These are phyloP conservation scores for Mycena chlorophos DNA, from an alignment of 768 basidiomycete genomes.

Conservation along the genomic window DNA sequence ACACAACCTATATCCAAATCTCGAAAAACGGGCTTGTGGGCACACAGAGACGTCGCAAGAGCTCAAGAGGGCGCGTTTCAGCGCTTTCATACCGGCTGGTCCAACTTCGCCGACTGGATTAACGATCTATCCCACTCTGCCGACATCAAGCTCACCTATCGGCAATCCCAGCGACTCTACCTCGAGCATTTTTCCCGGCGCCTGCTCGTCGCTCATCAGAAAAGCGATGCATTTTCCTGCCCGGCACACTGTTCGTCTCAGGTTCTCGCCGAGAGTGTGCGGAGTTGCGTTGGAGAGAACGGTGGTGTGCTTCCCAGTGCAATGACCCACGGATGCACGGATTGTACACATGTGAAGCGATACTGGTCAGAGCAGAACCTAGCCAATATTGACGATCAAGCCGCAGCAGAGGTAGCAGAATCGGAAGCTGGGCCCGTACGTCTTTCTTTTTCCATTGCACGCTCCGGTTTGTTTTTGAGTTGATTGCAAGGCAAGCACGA, in stretches of 20 bases:
- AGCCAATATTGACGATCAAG: constrained; percentile 1
- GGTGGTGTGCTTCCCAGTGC: constrained; percentile 10
- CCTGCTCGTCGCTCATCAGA: constrained; percentile 14
- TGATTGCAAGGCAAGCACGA: neutral
- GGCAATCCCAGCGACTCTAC: constrained; percentile 22
- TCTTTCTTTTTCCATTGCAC: neutral
- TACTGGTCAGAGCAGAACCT: constrained; percentile 6
- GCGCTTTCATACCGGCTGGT: constrained; percentile 22
- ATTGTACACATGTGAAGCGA: constrained; percentile 23
- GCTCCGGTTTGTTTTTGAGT: neutral
- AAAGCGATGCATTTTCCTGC: constrained; percentile 5
- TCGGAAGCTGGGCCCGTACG: neutral
- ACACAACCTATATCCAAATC: constrained; percentile 21
- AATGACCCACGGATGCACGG: constrained; percentile 18
- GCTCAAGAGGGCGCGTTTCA: constrained; percentile 20
- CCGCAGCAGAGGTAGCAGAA: neutral
- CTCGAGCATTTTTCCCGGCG: constrained; percentile 21
- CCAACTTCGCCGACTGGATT: constrained; percentile 25
- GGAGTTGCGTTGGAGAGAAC: constrained; percentile 10
- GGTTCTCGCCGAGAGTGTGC: constrained; percentile 2
- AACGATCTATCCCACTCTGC: constrained; percentile 10
- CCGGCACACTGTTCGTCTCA: constrained; percentile 2
- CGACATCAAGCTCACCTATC: neutral
- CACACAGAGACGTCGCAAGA: constrained; percentile 17
- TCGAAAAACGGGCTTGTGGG: constrained; percentile 24